These are phyloP conservation scores for Neurospora sp. DNA, from an alignment of 495 filamentous ascomycete genomes.

Conservation along the genomic window DNA sequence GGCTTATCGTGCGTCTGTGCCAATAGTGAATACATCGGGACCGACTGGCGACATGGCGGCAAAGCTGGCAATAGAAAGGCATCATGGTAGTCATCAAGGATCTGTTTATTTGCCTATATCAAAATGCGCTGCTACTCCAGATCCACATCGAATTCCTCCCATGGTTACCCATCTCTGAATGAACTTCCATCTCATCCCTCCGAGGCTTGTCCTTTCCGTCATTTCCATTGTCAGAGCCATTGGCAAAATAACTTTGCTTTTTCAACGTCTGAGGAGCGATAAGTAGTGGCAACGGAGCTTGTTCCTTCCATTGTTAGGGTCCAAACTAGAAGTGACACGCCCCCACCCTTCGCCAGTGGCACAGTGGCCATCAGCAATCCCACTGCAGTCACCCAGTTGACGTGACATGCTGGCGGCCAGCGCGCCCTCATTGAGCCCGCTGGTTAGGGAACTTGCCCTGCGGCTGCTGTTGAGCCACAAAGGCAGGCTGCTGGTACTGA, in stretches of 20 bases:
- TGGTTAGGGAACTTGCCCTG: slow-evolving; percentile 51
- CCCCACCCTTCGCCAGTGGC: background rate
- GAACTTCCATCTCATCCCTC: background rate
- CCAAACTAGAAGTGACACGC: background rate
- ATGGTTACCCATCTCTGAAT: background rate
- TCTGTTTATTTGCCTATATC: background rate
- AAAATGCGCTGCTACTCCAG: background rate
- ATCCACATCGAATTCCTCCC: background rate
- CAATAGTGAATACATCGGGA: background rate
- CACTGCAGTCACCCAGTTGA: background rate
- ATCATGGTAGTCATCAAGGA: background rate
- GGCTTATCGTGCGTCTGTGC: background rate
- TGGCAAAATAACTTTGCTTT: background rate
- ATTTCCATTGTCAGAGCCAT: background rate
- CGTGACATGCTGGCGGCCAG: background rate
- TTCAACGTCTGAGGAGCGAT: background rate
- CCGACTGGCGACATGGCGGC: background rate
- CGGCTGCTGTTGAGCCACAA: slow-evolving; percentile 45
- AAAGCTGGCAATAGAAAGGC: background rate
- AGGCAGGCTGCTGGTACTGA: slow-evolving; percentile 58
- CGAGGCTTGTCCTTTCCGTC: background rate
- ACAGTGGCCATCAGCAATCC: background rate
- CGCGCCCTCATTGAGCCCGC: slow-evolving; percentile 20
- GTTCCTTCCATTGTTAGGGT: background rate
- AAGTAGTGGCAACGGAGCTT: background rate